These are phyloP conservation scores for Globisporangium mamillatum DNA, from an alignment of 352 stramenopile species.

Conservation along the genomic window DNA sequence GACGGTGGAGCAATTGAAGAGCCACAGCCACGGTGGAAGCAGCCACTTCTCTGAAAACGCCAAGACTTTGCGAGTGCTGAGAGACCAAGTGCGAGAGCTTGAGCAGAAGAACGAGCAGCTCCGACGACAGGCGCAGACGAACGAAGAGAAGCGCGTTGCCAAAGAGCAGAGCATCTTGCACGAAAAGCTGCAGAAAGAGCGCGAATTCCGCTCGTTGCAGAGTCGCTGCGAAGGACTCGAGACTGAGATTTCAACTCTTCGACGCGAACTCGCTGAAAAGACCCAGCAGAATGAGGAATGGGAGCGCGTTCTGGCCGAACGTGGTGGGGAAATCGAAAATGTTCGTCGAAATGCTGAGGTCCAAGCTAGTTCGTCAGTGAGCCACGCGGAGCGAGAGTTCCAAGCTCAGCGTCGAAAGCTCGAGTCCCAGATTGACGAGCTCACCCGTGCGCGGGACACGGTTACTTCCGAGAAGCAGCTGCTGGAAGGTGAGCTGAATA, in stretches of 20 bases:
- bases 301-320: constrained; percentile 37
- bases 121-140: constrained; percentile 34
- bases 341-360: constrained; percentile 33
- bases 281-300: constrained; percentile 24
- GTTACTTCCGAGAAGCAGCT: constrained; percentile 10
- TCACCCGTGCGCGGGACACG: neutral
- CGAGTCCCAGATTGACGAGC: constrained; percentile 18
- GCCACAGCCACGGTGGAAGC: constrained; percentile 28
- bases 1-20: constrained; percentile 48
- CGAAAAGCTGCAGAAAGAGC: constrained; percentile 51
- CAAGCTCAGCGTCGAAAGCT: constrained; percentile 10
- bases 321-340: constrained; percentile 42
- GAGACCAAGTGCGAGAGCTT: constrained; percentile 25
- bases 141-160: constrained; percentile 30
- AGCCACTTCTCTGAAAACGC: constrained; percentile 22
- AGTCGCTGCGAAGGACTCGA: constrained; percentile 26
- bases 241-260: constrained; percentile 21
- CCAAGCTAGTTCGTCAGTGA: constrained; percentile 34
- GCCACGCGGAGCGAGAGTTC: constrained; percentile 27
- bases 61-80: constrained; percentile 19
- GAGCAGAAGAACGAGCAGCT: constrained; percentile 34
- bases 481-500: constrained; percentile 15
- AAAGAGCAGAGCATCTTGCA: constrained; percentile 50
- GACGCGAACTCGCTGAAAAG: constrained; percentile 22
- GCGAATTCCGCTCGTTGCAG: constrained; percentile 40